Percentiles rank a stretch among this genome's conserved stretches.
These are phyloP conservation scores for Colletotrichum viniferum DNA, from an alignment of 2,329 filamentous ascomycete genomes.

Conservation along the genomic window DNA sequence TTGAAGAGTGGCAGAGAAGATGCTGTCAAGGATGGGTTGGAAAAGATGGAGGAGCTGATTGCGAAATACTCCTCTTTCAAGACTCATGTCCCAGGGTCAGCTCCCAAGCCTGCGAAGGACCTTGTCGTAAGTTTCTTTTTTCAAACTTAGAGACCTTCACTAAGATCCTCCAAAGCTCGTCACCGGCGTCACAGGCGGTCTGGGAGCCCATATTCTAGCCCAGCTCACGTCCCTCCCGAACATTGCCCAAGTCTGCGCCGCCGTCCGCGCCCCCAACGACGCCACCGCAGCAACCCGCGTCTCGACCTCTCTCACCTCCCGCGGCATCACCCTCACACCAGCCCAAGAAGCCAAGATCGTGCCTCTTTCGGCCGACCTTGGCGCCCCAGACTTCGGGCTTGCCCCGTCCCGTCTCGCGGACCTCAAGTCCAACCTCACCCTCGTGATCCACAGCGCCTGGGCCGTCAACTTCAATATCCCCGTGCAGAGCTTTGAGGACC, in stretches of 20 bases:
- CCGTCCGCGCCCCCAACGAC: conserved; percentile 47
- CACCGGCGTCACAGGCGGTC: conserved; percentile 65
- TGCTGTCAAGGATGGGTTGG: conserved; percentile 24
- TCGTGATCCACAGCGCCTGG: conserved; percentile 24
- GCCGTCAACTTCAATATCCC: conserved; percentile 24
- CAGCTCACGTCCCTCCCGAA: conserved; percentile 63
- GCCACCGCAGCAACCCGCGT: conserved; percentile 33
- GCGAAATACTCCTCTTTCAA: conserved; percentile 40
- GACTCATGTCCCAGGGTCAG: conserved; percentile 23
- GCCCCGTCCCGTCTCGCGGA: conserved; percentile 26
- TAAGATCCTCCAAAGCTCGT: conserved; percentile 39
- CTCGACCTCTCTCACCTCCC: conserved; percentile 31
- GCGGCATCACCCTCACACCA: conserved; percentile 29
- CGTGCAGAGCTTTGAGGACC: conserved; percentile 22
- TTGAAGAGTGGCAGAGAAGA: not conserved
- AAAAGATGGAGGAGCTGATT: conserved; percentile 36
- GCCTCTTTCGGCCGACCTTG: conserved; percentile 44
- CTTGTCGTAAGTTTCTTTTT: conserved; percentile 30
- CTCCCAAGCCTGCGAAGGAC: conserved; percentile 27
- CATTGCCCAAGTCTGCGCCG: conserved; percentile 53
- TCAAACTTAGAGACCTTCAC: not conserved
- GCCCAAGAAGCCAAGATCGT: conserved; percentile 32
- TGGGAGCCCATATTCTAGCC: conserved; percentile 62
- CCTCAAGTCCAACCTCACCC: conserved; percentile 31
- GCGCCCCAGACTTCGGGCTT: conserved; percentile 43